These are phyloP conservation scores for Diaporthe velutina DNA, from an alignment of 2,329 filamentous ascomycete genomes.

Conservation along the genomic window DNA sequence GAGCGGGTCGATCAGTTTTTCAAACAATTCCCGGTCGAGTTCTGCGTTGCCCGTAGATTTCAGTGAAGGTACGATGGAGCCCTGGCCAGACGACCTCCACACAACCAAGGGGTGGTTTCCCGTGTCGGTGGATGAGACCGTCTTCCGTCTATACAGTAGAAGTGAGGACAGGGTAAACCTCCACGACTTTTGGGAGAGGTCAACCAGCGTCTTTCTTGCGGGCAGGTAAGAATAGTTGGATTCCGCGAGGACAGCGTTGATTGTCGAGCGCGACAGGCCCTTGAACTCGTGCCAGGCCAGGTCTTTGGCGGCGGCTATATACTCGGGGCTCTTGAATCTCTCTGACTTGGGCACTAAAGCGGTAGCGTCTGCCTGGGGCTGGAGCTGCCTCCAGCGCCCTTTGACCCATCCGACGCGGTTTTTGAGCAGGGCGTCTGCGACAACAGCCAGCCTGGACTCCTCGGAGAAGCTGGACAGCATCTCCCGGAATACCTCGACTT, in stretches of 20 bases:
- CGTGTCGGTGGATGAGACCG: conserved; percentile 64
- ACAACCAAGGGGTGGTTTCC: conserved; percentile 73
- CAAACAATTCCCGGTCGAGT: conserved; percentile 72
- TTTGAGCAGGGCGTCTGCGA: conserved; percentile 83
- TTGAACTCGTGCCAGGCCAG: conserved; percentile 82
- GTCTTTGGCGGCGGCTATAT: conserved; percentile 77
- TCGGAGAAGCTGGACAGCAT: conserved; percentile 81
- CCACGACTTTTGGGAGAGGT: conserved; percentile 81
- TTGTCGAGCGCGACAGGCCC: conserved; percentile 78
- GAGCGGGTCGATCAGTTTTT: conserved; percentile 68
- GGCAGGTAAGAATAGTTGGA: conserved; percentile 84
- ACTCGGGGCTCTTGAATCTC: conserved; percentile 75
- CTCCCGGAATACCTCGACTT: conserved; percentile 85
- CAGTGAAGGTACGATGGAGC: conserved; percentile 70
- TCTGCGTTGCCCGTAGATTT: conserved; percentile 75
- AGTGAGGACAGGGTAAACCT: conserved; percentile 79
- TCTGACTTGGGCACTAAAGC: conserved; percentile 68
- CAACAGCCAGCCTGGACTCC: conserved; percentile 81
- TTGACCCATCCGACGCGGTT: conserved; percentile 78
- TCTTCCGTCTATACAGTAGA: conserved; percentile 73
- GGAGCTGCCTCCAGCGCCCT: conserved; percentile 70
- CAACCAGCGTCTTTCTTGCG: conserved; percentile 77
- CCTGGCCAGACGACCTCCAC: conserved; percentile 70
- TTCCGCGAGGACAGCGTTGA: conserved; percentile 84
- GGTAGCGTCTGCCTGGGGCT: conserved; percentile 42